Base-by-base conservation (phyloP, 495 filamentous ascomycete species). In the Penicillium paradoxum region DNA sequence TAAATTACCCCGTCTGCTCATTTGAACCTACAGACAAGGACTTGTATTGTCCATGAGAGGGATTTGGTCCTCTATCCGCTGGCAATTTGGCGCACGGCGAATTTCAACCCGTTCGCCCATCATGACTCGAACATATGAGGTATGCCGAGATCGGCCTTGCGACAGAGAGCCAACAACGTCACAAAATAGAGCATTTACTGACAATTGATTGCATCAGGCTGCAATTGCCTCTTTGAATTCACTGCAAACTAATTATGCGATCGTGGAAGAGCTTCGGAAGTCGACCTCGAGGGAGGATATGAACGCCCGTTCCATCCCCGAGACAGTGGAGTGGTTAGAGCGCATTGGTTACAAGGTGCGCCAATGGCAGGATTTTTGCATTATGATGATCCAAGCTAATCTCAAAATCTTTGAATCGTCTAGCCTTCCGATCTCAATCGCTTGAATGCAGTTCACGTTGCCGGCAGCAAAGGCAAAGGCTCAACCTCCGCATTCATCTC, bases 391-490 rank as follows among this genome's bases (percentile, higher is more conserved):
- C 4, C 37, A 33, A 57, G 39, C 51, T 59, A 37, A 60, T 52
- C 25, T 54, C 49, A 51, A 6, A 25, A 15, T 29, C 17, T 33
- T 9, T 34, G 30, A 44, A 11, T 19, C 48, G 5, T 37, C 38
- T 64, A 87, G 86, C 80, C 85, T n/a, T 77, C 74, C 19, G 90
- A 96, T 65, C 79, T 97, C 49, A 79, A 88, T 56, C 73, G 73
- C 3, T 71, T 97, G 32, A 91, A 90, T 57, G 75, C 83, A 27
- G 72, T 95, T 11, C 91, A 97, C 62, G 84, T 97, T 18, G 87
- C 91, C 11, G 91, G 91, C 34, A 96, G 91, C 11, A 97, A 97
- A 73, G 91, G 91, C 52, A 97, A 97, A 72, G 91, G 91, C 38
- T 73, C 73, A 33, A 74, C 74, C 36, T 72, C 73, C 19, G 66